A percentile compares a stretch with the other conserved stretches of the same genome.
These are phyloP conservation scores for Solanum virginianum DNA, from an alignment of 257 asterid species.

Conservation along the genomic window DNA sequence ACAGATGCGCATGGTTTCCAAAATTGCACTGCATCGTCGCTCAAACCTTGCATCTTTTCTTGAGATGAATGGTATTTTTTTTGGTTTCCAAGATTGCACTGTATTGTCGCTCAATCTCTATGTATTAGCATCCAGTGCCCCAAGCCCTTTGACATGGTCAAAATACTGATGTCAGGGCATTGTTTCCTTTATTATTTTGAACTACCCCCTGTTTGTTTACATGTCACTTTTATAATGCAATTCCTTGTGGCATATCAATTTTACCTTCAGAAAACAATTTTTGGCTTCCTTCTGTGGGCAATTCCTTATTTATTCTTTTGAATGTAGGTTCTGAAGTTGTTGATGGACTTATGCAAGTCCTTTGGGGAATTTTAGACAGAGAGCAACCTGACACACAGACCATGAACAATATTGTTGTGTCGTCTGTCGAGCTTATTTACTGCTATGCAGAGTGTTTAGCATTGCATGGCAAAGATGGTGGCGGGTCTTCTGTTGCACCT, in stretches of 20 bases:
- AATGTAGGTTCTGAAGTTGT: slow-evolving; percentile 78
- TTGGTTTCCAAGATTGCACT: no score
- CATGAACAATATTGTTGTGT: slow-evolving; percentile 84
- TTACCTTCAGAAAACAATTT: not conserved
- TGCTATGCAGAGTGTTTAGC: slow-evolving; percentile 96
- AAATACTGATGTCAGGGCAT: not conserved
- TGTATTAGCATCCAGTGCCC: not conserved
- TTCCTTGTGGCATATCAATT: not conserved
- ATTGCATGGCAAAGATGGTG: slow-evolving; percentile 55
- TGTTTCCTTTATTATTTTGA: not conserved
- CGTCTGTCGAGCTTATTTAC: slow-evolving; percentile 83
- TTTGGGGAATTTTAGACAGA: slow-evolving; percentile 93
- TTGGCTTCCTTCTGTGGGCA: not conserved
- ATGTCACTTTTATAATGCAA: not conserved
- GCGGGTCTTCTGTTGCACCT: slow-evolving; percentile 55
- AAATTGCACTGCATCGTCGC: slow-evolving; percentile 87
- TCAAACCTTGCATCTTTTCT: slow-evolving; percentile 79
- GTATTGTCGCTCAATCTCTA: no score
- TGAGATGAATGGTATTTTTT: slow-evolving; percentile 56
- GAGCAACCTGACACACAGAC: slow-evolving; percentile 95
- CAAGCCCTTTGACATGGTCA: not conserved
- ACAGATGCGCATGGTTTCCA: slow-evolving; percentile 97
- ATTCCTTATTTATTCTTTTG: not conserved
- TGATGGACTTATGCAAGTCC: slow-evolving; percentile 94
- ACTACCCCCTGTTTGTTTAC: not conserved